Percentiles rank a stretch among this genome's conserved stretches.
Evolutionary conservation across 495 filamentous ascomycete genomes (phyloP).

Genomic region (Hypomontagnella monticulosa): DNA sequence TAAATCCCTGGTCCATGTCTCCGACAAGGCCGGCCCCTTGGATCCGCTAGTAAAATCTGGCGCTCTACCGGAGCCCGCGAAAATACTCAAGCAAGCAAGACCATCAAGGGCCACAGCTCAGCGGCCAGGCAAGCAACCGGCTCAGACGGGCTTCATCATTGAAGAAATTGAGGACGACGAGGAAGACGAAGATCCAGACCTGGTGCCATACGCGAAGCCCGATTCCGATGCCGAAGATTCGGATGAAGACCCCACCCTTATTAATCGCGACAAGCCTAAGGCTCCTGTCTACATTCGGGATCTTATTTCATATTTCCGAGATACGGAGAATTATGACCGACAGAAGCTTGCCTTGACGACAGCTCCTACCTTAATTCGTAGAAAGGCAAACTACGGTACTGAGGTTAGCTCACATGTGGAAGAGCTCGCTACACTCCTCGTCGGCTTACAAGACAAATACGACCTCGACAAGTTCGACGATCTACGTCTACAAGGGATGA

Average conservation of each 20-base stretch:
- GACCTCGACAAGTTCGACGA: slow-evolving; percentile 79
- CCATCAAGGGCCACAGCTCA: slow-evolving; percentile 33
- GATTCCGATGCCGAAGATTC: slow-evolving; percentile 93
- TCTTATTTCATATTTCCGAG: slow-evolving; percentile 78
- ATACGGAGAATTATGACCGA: slow-evolving; percentile 83
- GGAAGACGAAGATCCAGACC: slow-evolving; percentile 71
- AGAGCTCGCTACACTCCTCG: slow-evolving; percentile 77
- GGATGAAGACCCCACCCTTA: slow-evolving; percentile 88
- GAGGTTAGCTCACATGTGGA: slow-evolving; percentile 86
- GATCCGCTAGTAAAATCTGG: slow-evolving; percentile 43
- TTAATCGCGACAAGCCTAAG: slow-evolving; percentile 81
- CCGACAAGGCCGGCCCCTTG: slow-evolving; percentile 71
- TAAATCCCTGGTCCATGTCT: slow-evolving; percentile 67
- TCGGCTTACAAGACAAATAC: slow-evolving; percentile 83
- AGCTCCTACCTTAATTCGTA: slow-evolving; percentile 81
- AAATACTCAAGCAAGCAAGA: slow-evolving; percentile 30
- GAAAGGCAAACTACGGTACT: slow-evolving; percentile 86
- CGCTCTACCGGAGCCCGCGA: slow-evolving; percentile 22
- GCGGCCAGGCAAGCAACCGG: slow-evolving; percentile 35
- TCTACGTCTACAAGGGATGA: slow-evolving; percentile 81
- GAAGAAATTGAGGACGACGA: slow-evolving; percentile 73
- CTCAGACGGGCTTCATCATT: slow-evolving; percentile 63
- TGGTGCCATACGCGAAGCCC: slow-evolving; percentile 86
- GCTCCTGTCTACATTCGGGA: slow-evolving; percentile 94
- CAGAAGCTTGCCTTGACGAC: slow-evolving; percentile 81